Evolutionary conservation across 352 stramenopile genomes (phyloP).

Genomic region (Achlya hypogyna): DNA sequence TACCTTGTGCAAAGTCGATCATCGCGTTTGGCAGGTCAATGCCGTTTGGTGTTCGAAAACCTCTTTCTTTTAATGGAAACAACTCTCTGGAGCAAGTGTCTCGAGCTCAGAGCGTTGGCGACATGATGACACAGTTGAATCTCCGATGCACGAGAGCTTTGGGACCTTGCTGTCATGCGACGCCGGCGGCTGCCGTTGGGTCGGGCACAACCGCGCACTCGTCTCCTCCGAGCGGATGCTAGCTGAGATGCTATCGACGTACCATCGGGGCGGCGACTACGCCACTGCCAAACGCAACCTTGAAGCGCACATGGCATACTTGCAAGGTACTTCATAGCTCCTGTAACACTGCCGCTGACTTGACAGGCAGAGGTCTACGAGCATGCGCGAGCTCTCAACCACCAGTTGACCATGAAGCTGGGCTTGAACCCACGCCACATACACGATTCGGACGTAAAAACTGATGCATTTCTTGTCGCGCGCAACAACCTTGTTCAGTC

Average conservation of each 20-base stretch:
- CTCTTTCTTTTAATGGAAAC: not conserved
- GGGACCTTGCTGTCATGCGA: slow-evolving; percentile 48
- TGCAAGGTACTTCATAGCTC: slow-evolving; percentile 28
- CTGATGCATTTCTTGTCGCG: not conserved
- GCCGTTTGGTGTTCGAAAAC: not conserved
- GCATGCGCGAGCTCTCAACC: slow-evolving; percentile 29
- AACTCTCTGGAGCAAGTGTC: too few species aligned
- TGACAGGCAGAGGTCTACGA: slow-evolving; percentile 34
- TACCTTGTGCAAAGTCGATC: not conserved
- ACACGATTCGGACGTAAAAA: slow-evolving; percentile 28
- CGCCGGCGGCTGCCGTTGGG: slow-evolving; percentile 39
- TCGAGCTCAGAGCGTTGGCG: too few species aligned
- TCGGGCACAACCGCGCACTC: slow-evolving; percentile 29
- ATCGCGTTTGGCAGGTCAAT: not conserved
- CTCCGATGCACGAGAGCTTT: slow-evolving; percentile 24
- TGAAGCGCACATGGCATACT: slow-evolving; percentile 48
- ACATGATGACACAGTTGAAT: not conserved
- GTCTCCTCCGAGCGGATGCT: slow-evolving; percentile 38
- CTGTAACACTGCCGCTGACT: not conserved
- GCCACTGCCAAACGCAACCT: slow-evolving; percentile 35
- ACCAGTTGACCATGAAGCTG: slow-evolving; percentile 50
- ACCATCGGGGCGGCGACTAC: slow-evolving; percentile 27
- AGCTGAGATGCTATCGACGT: slow-evolving; percentile 44
- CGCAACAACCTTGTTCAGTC: not conserved
- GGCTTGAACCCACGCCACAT: slow-evolving; percentile 60